phyloP scores from a whole-genome alignment of 495 filamentous ascomycete species.

The Glonium stellatum region DNA sequence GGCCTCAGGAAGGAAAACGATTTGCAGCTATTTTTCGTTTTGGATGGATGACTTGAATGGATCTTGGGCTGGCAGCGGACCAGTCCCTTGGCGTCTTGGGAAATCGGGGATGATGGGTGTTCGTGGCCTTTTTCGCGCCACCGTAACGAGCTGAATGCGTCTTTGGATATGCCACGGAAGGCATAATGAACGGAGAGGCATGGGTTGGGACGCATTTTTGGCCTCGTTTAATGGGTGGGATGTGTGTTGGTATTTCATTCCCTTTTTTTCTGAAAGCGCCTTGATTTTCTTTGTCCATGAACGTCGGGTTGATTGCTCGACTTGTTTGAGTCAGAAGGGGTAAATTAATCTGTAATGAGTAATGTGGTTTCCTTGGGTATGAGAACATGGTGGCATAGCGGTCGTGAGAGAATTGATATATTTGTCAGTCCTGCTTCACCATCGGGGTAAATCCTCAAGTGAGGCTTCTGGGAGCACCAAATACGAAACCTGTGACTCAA shows the following conservation, averaged over 20 bases:
- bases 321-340: not conserved
- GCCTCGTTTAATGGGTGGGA: not conserved
- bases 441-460: too few relatives aligned
- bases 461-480: too few relatives aligned
- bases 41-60: not conserved
- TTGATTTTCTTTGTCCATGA: conserved; percentile 1
- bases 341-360: conserved; percentile 25
- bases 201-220: not conserved
- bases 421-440: too few relatives aligned
- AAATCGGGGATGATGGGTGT: not conserved
- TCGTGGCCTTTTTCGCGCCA: not conserved
- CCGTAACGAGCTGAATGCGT: not conserved
- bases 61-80: not conserved
- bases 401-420: not conserved
- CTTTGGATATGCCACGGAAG: not conserved
- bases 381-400: not conserved
- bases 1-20: not conserved
- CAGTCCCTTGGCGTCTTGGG: not conserved
- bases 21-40: not conserved
- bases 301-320: conserved; percentile 1
- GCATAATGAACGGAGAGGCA: not conserved
- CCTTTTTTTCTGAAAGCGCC: not conserved
- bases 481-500: too few relatives aligned
- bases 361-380: conserved; percentile 14
- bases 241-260: not conserved